These are phyloP conservation scores for Phytophthora fragariae DNA, from an alignment of 352 stramenopile species.

Conservation along the genomic window DNA sequence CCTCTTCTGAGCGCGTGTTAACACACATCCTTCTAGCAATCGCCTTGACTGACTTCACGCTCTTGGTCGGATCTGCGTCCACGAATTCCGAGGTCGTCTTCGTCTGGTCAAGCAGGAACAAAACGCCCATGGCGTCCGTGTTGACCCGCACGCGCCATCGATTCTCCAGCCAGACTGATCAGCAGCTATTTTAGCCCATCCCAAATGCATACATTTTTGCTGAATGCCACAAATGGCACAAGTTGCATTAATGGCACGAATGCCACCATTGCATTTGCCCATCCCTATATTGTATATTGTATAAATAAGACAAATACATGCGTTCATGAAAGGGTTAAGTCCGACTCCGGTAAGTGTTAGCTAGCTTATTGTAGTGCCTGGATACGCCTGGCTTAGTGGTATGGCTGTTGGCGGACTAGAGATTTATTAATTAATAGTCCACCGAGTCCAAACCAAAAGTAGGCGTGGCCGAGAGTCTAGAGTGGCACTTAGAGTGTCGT, in stretches of 20 bases:
- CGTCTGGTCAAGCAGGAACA: slow-evolving; percentile 10
- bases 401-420: too few relatives aligned
- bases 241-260: slow-evolving; percentile 5
- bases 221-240: slow-evolving; percentile 10
- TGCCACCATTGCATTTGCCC: slow-evolving; percentile 33
- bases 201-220: slow-evolving; percentile 4
- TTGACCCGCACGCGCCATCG: background rate
- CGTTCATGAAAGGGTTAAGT: too few relatives aligned
- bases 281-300: slow-evolving; percentile 5
- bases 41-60: background rate
- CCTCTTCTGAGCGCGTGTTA: background rate
- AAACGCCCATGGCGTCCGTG: slow-evolving; percentile 13
- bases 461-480: too few relatives aligned
- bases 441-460: too few relatives aligned
- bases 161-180: background rate
- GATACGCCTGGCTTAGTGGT: too few relatives aligned
- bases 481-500: too few relatives aligned
- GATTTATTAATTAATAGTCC: too few relatives aligned
- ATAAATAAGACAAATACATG: too few relatives aligned
- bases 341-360: too few relatives aligned
- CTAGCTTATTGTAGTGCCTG: too few relatives aligned
- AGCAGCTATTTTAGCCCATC: background rate
- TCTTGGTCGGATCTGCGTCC: background rate
- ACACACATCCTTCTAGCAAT: slow-evolving; percentile 2
- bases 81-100: slow-evolving; percentile 7